Evolutionary conservation across 768 basidiomycete species (phyloP), one percentile per base, ranked within the genome.

Genomic region (Rhizopogon salebrosus): DNA sequence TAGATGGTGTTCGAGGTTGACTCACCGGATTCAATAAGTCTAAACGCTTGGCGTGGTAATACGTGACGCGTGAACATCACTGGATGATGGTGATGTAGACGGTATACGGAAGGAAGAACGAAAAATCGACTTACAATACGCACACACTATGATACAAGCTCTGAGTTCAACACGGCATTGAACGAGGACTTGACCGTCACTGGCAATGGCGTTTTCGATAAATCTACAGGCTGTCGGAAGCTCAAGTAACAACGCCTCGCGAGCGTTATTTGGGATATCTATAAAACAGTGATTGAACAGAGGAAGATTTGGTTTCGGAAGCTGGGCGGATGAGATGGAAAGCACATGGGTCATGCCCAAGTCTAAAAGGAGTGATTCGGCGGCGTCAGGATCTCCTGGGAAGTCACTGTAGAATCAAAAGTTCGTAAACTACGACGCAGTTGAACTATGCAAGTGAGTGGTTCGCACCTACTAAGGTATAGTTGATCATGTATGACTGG

Each of bases 271-370:
- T 4, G 73, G 60, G 3, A 82, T 61, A 36, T 76, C 61, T 20
- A 82, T 63, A 55, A 80, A 77, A 34, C 57, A 66, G 48, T 78
- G 74, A 46, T 70, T 67, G 41, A 73, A 65, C 5, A 16, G 55
- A 2, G 65, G 58, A 35, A 74, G 56, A 24, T 57, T 62, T 31
- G 72, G 59, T 10, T 64, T 62, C 6, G 70, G 66, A 31, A 75
- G 59, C 51, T 74, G 70, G n/a, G 79, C 70, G n/a, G 83, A 82
- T 2, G 79, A 73, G 24, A 85, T 65, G 2, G 80, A 76, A 41
- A 85, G 54, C 13, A 83, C 49, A 58, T 84, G 82, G 0, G 81
- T 81, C 20, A 77, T 68, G 18, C 74, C 79, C 10, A 81, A 58
- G 49, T 83, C 80, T 13, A 70, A 46, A 20, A 85, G 69, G 34